Evolutionary conservation across 192 early-diverging fungal genomes (phyloP).

Genomic region (Coemansia sp.): DNA sequence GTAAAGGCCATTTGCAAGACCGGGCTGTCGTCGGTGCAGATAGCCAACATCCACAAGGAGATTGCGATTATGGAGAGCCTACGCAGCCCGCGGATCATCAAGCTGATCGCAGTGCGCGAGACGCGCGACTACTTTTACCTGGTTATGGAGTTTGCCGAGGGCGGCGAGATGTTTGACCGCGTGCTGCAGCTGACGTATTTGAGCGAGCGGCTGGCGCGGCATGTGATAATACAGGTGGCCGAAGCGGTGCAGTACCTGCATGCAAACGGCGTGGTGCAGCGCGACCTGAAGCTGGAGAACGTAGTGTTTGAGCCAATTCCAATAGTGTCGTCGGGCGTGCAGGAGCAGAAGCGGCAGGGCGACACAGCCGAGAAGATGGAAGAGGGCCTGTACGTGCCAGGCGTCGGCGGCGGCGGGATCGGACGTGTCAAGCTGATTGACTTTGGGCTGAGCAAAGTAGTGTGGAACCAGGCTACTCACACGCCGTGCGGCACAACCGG

Average conservation of each 20-base stretch:
- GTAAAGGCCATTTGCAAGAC: constrained; percentile 74
- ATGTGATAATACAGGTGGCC: constrained; percentile 85
- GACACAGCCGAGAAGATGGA: constrained; percentile 65
- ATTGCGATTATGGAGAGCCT: constrained; percentile 80
- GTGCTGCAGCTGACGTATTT: constrained; percentile 80
- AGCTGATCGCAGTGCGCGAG: constrained; percentile 73
- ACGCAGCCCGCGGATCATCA: constrained; percentile 72
- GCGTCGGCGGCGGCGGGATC: constrained; percentile 79
- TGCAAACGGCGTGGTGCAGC: constrained; percentile 79
- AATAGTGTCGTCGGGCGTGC: constrained; percentile 50
- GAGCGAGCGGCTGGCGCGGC: constrained; percentile 71
- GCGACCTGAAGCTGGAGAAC: constrained; percentile 96
- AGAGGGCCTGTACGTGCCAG: constrained; percentile 69
- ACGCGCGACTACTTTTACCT: constrained; percentile 72
- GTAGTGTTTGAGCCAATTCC: constrained; percentile 74
- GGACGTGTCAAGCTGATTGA: constrained; percentile 83
- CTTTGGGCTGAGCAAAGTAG: constrained; percentile 85
- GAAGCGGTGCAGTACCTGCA: constrained; percentile 82
- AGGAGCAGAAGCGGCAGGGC: constrained; percentile 53
- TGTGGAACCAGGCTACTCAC: constrained; percentile 77
- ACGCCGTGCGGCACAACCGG: constrained; percentile 93
- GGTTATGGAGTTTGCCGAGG: constrained; percentile 77
- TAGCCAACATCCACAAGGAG: constrained; percentile 84
- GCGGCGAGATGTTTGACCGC: constrained; percentile 89
- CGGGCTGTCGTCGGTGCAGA: constrained; percentile 69